Conservation (phyloP, 805 yeast species). For the Yarrowia sp. region DNA sequence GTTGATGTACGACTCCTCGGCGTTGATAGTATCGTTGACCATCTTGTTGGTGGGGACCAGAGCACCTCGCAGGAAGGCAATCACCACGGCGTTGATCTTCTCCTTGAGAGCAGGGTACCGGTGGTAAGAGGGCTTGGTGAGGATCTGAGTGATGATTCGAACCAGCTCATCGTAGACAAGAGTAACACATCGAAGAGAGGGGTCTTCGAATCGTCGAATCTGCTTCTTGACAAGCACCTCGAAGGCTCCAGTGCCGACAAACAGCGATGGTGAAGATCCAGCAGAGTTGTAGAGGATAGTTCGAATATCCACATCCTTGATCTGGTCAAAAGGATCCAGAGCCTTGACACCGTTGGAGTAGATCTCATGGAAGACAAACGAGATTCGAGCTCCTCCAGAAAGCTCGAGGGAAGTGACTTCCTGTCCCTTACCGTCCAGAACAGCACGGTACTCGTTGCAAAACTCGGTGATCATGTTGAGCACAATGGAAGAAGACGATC, state of each 20-base stretch:
- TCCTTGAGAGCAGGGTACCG: slow-evolving; percentile 92
- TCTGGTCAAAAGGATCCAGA: slow-evolving; percentile 93
- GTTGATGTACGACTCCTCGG: slow-evolving; percentile 93
- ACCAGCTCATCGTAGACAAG: slow-evolving; percentile 93
- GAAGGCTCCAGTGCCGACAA: slow-evolving; percentile 96
- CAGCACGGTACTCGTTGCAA: slow-evolving; percentile 84
- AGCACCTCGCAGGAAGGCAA: slow-evolving; percentile 74
- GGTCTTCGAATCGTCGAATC: slow-evolving; percentile 91
- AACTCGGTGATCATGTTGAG: slow-evolving; percentile 89
- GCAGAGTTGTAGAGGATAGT: slow-evolving; percentile 96
- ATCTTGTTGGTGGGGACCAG: slow-evolving; percentile 82
- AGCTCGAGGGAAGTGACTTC: slow-evolving; percentile 86
- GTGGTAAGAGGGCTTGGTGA: slow-evolving; percentile 74
- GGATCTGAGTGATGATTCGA: slow-evolving; percentile 79
- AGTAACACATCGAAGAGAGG: slow-evolving; percentile 82
- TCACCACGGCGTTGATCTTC: slow-evolving; percentile 73
- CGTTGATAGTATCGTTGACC: slow-evolving; percentile 73
- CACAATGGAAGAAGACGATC: slow-evolving; percentile 75
- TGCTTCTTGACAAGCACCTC: slow-evolving; percentile 92
- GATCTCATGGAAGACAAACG: slow-evolving; percentile 96
- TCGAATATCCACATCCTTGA: slow-evolving; percentile 91
- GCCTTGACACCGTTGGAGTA: slow-evolving; percentile 90
- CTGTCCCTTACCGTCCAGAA: slow-evolving; percentile 87
- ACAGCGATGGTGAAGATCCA: slow-evolving; percentile 91
- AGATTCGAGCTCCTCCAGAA: slow-evolving; percentile 97